Conservation (phyloP, 1,284 basidiomycete species). For the Porphyrellus sp. region DNA sequence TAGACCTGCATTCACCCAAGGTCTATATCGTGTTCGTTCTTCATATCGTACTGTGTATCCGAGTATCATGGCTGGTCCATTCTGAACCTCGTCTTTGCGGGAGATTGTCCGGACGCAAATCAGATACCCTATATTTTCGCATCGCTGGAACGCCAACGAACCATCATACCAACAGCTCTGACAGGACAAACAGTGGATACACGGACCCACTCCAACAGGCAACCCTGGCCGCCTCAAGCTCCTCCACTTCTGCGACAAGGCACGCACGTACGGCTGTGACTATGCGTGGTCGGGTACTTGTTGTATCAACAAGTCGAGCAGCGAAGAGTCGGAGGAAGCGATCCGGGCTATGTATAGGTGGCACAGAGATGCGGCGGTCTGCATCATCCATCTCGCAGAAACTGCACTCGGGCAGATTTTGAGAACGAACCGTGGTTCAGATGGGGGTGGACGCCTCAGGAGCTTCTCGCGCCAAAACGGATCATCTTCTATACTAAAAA, state of each 20-base stretch:
- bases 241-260: slow-evolving; percentile 12
- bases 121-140: slow-evolving; percentile 18
- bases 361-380: slow-evolving; percentile 15
- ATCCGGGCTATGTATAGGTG: slow-evolving; percentile 20
- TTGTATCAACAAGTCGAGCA: slow-evolving; percentile 18
- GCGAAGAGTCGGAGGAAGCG: slow-evolving; percentile 17
- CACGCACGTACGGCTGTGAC: slow-evolving; percentile 6
- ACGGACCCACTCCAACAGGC: not conserved
- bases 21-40: not conserved
- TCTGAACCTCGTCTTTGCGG: not conserved
- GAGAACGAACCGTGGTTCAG: slow-evolving; percentile 12
- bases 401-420: slow-evolving; percentile 9
- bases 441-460: slow-evolving; percentile 18
- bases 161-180: slow-evolving; percentile 13
- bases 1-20: slow-evolving; percentile 6
- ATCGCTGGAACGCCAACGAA: slow-evolving; percentile 16
- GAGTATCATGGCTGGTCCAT: not conserved
- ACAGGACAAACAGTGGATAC: not conserved
- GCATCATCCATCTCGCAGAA: slow-evolving; percentile 16
- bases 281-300: slow-evolving; percentile 20
- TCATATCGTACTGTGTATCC: not conserved
- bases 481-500: slow-evolving; percentile 11
- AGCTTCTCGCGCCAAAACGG: slow-evolving; percentile 14
- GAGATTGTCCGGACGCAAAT: slow-evolving; percentile 3
- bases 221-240: slow-evolving; percentile 9